These are phyloP conservation scores for Nitzschia inconspicua DNA, from an alignment of 108 stramenopile genomes.

Conservation along the genomic window DNA sequence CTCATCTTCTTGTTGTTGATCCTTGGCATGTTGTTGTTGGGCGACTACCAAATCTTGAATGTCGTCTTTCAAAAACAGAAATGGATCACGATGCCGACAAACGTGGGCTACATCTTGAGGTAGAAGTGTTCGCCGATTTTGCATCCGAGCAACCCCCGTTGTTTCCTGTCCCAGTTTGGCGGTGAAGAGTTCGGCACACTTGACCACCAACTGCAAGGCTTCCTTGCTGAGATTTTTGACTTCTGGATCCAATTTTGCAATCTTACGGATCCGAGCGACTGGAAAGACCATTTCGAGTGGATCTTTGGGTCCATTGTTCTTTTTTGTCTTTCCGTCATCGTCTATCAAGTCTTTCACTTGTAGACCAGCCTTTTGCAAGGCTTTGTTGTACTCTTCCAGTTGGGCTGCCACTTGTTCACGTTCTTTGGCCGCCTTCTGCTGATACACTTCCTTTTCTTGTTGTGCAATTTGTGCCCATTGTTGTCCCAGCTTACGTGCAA, in stretches of 20 bases:
- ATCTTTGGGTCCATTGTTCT: constrained; percentile 2
- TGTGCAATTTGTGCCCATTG: constrained; percentile 44
- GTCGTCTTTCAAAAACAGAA: constrained; percentile 73
- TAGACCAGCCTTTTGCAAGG: too few species aligned
- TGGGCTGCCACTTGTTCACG: constrained; percentile 53
- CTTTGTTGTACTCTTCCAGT: constrained; percentile 35
- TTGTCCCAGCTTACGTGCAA: constrained; percentile 58
- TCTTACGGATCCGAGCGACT: constrained; percentile 79
- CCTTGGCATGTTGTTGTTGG: not conserved
- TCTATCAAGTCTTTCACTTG: too few species aligned
- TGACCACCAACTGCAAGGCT: constrained; percentile 69
- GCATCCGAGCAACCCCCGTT: constrained; percentile 62
- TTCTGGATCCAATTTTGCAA: constrained; percentile 86
- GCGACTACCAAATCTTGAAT: constrained; percentile 37
- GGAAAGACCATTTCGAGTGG: constrained; percentile 35
- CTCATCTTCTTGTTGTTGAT: not conserved
- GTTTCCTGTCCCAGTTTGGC: constrained; percentile 61
- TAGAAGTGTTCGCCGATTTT: constrained; percentile 71
- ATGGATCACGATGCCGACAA: constrained; percentile 56
- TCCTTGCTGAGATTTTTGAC: constrained; percentile 79
- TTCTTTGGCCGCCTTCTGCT: constrained; percentile 53
- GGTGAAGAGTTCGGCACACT: constrained; percentile 75
- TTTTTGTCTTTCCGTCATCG: not conserved
- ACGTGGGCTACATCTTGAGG: constrained; percentile 77
- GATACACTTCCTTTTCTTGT: constrained; percentile 57